Evolutionary conservation across 495 filamentous ascomycete species (phyloP).

Genomic region (Gamarada debralockiae): DNA sequence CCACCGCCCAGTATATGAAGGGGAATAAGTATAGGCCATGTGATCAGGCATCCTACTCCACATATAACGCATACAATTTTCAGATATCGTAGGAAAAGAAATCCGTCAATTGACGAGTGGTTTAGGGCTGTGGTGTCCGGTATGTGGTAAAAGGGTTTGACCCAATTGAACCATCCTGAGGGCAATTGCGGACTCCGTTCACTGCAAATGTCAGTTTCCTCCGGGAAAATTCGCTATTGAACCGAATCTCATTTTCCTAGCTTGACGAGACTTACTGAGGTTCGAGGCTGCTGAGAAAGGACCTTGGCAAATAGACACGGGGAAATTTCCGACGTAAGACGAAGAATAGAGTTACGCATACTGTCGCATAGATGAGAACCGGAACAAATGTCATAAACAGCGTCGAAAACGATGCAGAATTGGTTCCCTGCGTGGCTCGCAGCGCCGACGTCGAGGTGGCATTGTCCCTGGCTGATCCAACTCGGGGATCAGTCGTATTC

Average conservation of each 20-base stretch:
- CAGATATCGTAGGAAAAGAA: conserved; percentile 83
- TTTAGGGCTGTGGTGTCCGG: conserved; percentile 80
- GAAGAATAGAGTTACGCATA: conserved; percentile 69
- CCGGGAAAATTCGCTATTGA: background rate
- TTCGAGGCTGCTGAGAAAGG: conserved; percentile 72
- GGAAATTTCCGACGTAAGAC: conserved; percentile 66
- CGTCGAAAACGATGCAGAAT: conserved; percentile 20
- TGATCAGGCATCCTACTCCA: conserved; percentile 73
- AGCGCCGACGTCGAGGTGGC: conserved; percentile 15
- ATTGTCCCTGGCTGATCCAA: conserved; percentile 25
- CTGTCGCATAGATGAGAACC: conserved; percentile 56
- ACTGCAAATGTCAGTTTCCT: conserved; percentile 30
- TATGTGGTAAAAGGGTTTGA: conserved; percentile 69
- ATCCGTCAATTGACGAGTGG: conserved; percentile 84
- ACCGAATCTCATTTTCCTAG: conserved; percentile 34
- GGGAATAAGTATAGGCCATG: conserved; percentile 82
- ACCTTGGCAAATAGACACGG: conserved; percentile 82
- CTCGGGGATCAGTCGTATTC: conserved; percentile 17
- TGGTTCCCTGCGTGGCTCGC: conserved; percentile 13
- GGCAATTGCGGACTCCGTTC: conserved; percentile 66
- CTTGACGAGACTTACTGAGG: conserved; percentile 43
- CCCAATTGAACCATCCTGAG: conserved; percentile 70
- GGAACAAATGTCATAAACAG: conserved; percentile 72
- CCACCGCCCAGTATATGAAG: conserved; percentile 78
- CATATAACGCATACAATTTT: conserved; percentile 66